Evolutionary conservation across 257 asterid species (phyloP).

Genomic region (Penstemon newberryi): DNA sequence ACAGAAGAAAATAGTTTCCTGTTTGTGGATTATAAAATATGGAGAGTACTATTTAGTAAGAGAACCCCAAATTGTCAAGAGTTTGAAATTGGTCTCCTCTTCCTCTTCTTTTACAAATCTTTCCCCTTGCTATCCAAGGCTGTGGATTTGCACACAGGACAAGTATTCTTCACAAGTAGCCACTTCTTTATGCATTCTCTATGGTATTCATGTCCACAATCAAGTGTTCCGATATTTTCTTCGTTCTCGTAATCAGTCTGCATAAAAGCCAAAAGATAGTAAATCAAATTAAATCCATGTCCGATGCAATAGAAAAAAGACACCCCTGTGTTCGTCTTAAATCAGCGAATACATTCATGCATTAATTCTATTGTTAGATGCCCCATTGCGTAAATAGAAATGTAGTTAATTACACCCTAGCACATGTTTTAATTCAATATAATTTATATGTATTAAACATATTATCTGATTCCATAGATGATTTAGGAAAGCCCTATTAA

Average conservation of each 20-base stretch:
- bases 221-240: slow-evolving; percentile 54
- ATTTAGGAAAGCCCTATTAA: too few relatives aligned
- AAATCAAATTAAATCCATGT: too few relatives aligned
- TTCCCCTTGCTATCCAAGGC: slow-evolving; percentile 47
- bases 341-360: neutral
- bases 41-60: slow-evolving; percentile 15
- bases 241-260: slow-evolving; percentile 55
- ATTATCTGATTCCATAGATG: too few relatives aligned
- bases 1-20: slow-evolving; percentile 37
- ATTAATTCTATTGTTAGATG: too few relatives aligned
- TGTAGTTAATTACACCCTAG: neutral
- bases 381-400: neutral
- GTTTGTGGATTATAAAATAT: slow-evolving; percentile 36
- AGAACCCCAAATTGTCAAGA: slow-evolving; percentile 30
- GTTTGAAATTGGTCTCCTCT: slow-evolving; percentile 19
- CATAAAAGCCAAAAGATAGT: slow-evolving; percentile 3
- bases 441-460: too few relatives aligned
- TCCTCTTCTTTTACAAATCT: slow-evolving; percentile 33
- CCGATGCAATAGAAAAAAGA: neutral
- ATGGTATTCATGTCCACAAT: slow-evolving; percentile 79
- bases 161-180: slow-evolving; percentile 62
- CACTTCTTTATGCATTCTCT: slow-evolving; percentile 65
- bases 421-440: too few relatives aligned
- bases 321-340: neutral
- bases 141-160: slow-evolving; percentile 77